Evolutionary conservation across 371 early-diverging fungal species (phyloP), one percentile per base, ranked within the genome.

Genomic region (Saksenaea oblongispora): DNA sequence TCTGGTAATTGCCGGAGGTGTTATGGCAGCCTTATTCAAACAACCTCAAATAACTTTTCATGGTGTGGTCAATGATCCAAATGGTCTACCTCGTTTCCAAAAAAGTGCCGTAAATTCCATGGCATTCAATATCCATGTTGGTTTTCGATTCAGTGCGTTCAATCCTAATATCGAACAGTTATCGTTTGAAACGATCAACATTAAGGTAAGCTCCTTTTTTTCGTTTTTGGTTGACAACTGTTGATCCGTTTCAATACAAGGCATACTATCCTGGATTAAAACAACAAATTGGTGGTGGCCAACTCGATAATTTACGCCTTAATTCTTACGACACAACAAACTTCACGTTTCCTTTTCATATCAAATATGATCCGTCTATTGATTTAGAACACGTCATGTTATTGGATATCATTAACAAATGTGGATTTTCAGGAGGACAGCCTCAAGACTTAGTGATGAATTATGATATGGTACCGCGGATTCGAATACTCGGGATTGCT

Each of bases 201-300:
- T 74, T 3, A 69, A 66, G 44, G 79, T 74, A 78, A 56, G 65
- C n/a, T 47, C 10, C 22, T 22, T 22, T 47, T 47, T 22, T 47
- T 17, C 14, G n/a, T n/a, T 17, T 17, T 18, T 63, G 26, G 47
- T 59, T n/a, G 22, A n/a, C 11, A n/a, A 22, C 42, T 15, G 1
- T 47, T 26, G 51, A 10, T 22, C 5, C 3, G 3, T 22, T 7
- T 7, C 22, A 31, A 31, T 64, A n/a, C 11, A 71, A 82, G 83
- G 83, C 83, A 1, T 82, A 67, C 62, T 82, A 82, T 37, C 83
- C 83, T n/a, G 44, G 31, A 1, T 69, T 70, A 7, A 14, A 15
- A 0, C 64, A 70, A 1, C 61, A 73, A 1, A 67, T 82, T 10
- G 83, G 83, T 5, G 83, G 83, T 31, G 83, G 83, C 24, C 57